A percentile compares a stretch with the other conserved stretches of the same genome.
phyloP scores from a whole-genome alignment of 2,329 filamentous ascomycete species.

The Gyromitra esculenta region DNA sequence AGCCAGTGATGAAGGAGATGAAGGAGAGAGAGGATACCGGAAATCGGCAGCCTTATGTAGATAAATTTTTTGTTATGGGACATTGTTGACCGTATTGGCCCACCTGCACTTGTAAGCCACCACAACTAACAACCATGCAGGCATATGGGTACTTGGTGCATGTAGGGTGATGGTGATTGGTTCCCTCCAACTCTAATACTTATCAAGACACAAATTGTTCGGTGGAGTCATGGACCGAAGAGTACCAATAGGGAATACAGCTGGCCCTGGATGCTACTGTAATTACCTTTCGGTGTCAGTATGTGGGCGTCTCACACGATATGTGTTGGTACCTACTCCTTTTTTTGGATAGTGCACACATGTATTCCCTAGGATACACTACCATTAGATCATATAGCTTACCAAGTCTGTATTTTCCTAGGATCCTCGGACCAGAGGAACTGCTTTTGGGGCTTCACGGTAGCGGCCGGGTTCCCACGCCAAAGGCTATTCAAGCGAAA shows the following conservation, averaged over 20 bases:
- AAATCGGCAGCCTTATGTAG: slow-evolving; percentile 31
- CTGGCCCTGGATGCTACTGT: not conserved
- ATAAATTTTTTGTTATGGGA: not conserved
- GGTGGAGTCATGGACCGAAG: not conserved
- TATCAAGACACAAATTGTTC: not conserved
- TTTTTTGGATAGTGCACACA: not conserved
- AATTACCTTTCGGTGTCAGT: not conserved
- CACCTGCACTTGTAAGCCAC: not conserved
- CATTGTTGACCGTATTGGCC: not conserved
- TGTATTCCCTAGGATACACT: not conserved
- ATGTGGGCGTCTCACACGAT: not conserved
- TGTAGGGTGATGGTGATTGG: not conserved
- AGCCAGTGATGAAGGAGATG: not conserved
- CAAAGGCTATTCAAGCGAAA: slow-evolving; percentile 2
- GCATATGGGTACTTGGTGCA: not conserved
- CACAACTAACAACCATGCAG: not conserved
- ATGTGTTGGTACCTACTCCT: not conserved
- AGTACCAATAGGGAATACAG: not conserved
- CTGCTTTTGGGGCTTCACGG: not conserved
- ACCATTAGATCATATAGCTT: not conserved
- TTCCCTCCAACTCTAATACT: not conserved
- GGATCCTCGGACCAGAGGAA: slow-evolving; percentile 10
- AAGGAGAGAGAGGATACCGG: not conserved
- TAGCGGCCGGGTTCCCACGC: not conserved
- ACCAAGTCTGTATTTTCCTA: not conserved